These are phyloP conservation scores for Boletus austroedulis DNA, from an alignment of 1,284 basidiomycete species.

Conservation along the genomic window DNA sequence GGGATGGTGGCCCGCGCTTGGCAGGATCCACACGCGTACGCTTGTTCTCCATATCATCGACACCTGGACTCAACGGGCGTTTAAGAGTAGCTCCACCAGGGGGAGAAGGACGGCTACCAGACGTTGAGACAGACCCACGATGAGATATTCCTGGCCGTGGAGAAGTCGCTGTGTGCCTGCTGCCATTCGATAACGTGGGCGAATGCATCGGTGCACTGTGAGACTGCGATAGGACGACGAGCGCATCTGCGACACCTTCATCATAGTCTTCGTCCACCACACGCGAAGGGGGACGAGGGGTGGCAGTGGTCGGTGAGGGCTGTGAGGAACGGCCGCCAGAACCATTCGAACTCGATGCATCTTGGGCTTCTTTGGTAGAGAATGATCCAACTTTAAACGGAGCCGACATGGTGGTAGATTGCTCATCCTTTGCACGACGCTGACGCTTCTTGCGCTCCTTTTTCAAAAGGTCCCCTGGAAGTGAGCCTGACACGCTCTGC, in stretches of 20 bases:
- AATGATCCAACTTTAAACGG: conserved; percentile 41
- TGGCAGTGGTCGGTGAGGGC: conserved; percentile 64
- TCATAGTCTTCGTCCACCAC: conserved; percentile 82
- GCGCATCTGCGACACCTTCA: conserved; percentile 68
- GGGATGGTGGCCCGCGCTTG: conserved; percentile 52
- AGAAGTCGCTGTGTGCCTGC: conserved; percentile 48
- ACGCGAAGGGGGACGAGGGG: conserved; percentile 56
- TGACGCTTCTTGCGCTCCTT: conserved; percentile 43
- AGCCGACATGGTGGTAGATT: conserved; percentile 27
- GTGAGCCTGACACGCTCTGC: conserved; percentile 30
- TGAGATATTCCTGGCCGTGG: conserved; percentile 47
- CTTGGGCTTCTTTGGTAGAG: conserved; percentile 50
- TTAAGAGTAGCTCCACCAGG: conserved; percentile 48
- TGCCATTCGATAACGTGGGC: conserved; percentile 52
- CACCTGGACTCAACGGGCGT: conserved; percentile 62
- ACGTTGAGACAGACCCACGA: conserved; percentile 55
- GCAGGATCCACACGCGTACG: conserved; percentile 59
- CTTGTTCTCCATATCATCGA: conserved; percentile 60
- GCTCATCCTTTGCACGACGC: conserved; percentile 39
- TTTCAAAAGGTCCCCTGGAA: conserved; percentile 37
- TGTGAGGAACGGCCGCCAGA: conserved; percentile 60
- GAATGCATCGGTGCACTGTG: conserved; percentile 40
- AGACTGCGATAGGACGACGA: conserved; percentile 56
- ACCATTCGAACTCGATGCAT: conserved; percentile 57
- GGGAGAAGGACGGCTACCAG: conserved; percentile 52